Evolutionary conservation across 2,329 filamentous ascomycete genomes (phyloP).

Genomic region (Xylaria hypoxylon): DNA sequence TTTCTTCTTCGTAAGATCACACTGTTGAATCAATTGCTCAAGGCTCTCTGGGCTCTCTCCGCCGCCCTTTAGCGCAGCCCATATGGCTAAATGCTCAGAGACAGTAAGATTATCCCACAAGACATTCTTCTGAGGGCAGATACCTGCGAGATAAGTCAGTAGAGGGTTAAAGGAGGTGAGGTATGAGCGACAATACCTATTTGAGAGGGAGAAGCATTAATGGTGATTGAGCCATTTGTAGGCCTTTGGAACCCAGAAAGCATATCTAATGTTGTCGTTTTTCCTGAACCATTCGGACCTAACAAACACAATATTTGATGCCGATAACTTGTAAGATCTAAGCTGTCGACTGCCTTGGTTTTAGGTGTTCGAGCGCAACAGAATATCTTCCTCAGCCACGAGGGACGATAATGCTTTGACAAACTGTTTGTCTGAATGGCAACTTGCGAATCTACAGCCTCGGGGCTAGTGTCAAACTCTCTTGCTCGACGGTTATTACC

Average conservation of each 20-base stretch:
- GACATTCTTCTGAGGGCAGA: conserved; percentile 82
- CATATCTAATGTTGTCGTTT: conserved; percentile 76
- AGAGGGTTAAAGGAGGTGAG: neutral
- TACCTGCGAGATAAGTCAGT: conserved; percentile 58
- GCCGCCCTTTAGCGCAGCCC: conserved; percentile 74
- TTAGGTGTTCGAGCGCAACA: conserved; percentile 49
- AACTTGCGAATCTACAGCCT: conserved; percentile 41
- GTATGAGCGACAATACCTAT: conserved; percentile 52
- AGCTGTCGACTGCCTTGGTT: conserved; percentile 67
- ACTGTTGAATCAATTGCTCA: conserved; percentile 66
- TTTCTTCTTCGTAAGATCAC: conserved; percentile 74
- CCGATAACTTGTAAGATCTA: conserved; percentile 68
- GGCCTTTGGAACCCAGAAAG: conserved; percentile 73
- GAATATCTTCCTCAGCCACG: conserved; percentile 47
- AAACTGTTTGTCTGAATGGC: conserved; percentile 46
- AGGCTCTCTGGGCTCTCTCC: conserved; percentile 59
- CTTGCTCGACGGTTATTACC: conserved; percentile 52
- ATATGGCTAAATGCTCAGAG: conserved; percentile 76
- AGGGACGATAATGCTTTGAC: conserved; percentile 51
- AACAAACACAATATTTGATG: conserved; percentile 74
- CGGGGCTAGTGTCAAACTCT: conserved; percentile 38
- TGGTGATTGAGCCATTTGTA: conserved; percentile 61
- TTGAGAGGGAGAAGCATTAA: conserved; percentile 58
- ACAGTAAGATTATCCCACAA: conserved; percentile 80
- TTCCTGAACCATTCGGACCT: conserved; percentile 77